Base-by-base conservation (phyloP, 108 stramenopile species). In the Nitzschia putrida region DNA sequence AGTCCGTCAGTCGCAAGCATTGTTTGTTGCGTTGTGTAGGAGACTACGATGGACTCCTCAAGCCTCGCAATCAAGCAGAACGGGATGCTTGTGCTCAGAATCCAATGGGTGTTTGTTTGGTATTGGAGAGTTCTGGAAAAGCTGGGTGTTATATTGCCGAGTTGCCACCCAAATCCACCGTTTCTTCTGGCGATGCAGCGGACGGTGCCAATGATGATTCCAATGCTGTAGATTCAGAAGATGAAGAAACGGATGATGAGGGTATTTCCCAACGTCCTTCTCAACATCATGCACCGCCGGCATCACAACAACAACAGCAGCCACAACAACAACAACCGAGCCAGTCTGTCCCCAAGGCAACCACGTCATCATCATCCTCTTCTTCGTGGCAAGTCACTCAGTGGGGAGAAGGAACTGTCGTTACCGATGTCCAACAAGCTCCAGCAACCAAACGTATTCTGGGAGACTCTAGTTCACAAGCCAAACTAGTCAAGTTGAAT, bases 51-150 rank as follows among this genome's bases (percentile, higher is more conserved):
- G 24, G 29, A n/a, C 26, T 60, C 43, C 44, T 44, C 14, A 49
- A 59, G 25, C 68, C 75, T 18, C 42, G 63, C 34, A 76, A 63
- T 66, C 45, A 69, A 20, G 53, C 59, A 34, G 75, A 76, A 49
- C 40, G 20, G 40, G 14, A 42, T 14, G 75, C 75, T 10, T 76
- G 75, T 47, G n/a, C 55, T 47, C 22, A 39, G 0, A 69, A 45
- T 64, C 41, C 49, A 0, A 53, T 54, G 9, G 44, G 44, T 16
- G 69, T 76, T 61, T 76, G 75, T 47, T 11, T 77, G 14, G 76
- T 77, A 3, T 43, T 69, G 20, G 69, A 77, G 68, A 71, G 66
- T 53, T 45, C 18, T 0, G 76, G 76, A 18, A 77, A 77, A 47
- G 68, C 51, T 8, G 76, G 76, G 34, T 61, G 52, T 10, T 77